These are phyloP conservation scores for Pyrenophora seminiperda DNA, from an alignment of 2,329 filamentous ascomycete species.

Conservation along the genomic window DNA sequence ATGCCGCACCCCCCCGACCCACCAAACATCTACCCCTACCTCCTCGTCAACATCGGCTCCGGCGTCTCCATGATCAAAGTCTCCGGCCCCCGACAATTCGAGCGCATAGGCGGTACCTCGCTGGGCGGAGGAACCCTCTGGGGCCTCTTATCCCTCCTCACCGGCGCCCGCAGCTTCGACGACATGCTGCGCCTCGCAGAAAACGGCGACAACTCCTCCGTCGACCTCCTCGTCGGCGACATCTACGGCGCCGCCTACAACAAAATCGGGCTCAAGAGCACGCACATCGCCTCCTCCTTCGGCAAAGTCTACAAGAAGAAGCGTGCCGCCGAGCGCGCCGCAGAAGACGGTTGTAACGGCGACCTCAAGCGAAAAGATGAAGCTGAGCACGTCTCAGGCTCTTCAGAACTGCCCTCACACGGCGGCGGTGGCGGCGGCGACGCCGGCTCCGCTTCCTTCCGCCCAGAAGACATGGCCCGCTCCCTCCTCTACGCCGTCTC, in stretches of 20 bases:
- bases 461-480: slow-evolving; percentile 81
- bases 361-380: slow-evolving; percentile 50
- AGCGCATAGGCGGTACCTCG: slow-evolving; percentile 92
- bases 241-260: slow-evolving; percentile 96
- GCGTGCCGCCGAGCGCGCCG: slow-evolving; percentile 76
- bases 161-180: slow-evolving; percentile 93
- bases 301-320: slow-evolving; percentile 97
- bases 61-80: slow-evolving; percentile 98
- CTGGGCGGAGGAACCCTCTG: slow-evolving; percentile 96
- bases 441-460: slow-evolving; percentile 64
- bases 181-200: slow-evolving; percentile 95
- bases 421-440: no score
- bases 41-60: slow-evolving; percentile 97
- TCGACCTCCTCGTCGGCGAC: slow-evolving; percentile 96
- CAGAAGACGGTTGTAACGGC: slow-evolving; percentile 69
- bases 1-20: slow-evolving; percentile 71
- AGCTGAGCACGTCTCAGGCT: slow-evolving; percentile 42
- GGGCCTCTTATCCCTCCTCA: slow-evolving; percentile 89
- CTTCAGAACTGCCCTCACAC: slow-evolving; percentile 41
- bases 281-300: slow-evolving; percentile 93
- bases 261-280: slow-evolving; percentile 95
- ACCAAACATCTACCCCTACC: slow-evolving; percentile 80
- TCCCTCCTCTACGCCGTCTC: slow-evolving; percentile 90
- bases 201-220: slow-evolving; percentile 85
- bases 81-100: slow-evolving; percentile 80